A percentile compares a stretch with the other conserved stretches of the same genome.
phyloP scores from a whole-genome alignment of 1,284 basidiomycete genomes.

The Termitomyces sp. region DNA sequence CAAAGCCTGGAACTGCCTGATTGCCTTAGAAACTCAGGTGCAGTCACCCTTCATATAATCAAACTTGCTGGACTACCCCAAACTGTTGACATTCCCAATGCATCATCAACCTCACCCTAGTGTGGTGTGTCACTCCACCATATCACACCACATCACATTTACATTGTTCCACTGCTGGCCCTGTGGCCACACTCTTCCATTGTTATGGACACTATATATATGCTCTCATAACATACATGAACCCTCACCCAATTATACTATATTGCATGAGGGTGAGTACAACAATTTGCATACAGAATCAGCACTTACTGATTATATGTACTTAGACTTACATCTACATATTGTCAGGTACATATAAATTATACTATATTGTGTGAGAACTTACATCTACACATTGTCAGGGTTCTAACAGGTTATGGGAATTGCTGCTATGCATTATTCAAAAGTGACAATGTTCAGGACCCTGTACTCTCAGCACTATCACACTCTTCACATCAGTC shows the following conservation, averaged over 20 bases:
- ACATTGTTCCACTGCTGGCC: background rate
- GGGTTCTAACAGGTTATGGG: background rate
- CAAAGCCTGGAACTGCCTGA: background rate
- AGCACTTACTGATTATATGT: background rate
- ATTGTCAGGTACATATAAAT: too few species aligned
- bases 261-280: background rate
- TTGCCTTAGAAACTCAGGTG: too few species aligned
- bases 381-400: background rate
- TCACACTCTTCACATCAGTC: background rate
- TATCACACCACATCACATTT: background rate
- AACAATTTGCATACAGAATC: background rate
- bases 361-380: too few species aligned
- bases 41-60: too few species aligned
- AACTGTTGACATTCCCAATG: background rate
- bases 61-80: too few species aligned
- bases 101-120: background rate
- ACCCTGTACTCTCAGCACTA: background rate
- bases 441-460: background rate
- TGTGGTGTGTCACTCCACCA: background rate
- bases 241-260: background rate
- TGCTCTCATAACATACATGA: background rate
- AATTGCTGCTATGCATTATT: background rate
- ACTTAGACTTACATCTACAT: background rate
- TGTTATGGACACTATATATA: background rate
- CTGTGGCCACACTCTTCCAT: background rate